phyloP scores from a whole-genome alignment of 768 basidiomycete genomes.

The Trametes sanguinea region DNA sequence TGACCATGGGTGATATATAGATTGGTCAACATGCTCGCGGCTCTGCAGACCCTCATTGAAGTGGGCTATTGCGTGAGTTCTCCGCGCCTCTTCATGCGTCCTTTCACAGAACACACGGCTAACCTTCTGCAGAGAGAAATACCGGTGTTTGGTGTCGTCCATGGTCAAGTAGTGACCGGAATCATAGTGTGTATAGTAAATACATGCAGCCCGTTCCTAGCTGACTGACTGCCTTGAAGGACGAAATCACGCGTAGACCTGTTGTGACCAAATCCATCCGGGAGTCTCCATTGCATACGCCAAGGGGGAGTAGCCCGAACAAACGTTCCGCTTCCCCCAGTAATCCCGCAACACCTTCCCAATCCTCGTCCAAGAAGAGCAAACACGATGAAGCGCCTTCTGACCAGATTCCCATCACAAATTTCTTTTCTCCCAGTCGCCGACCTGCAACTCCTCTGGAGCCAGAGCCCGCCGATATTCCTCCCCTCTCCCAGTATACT shows the following conservation, averaged over 20 bases:
- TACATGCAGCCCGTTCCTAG: too few species aligned
- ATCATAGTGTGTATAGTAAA: constrained; percentile 57
- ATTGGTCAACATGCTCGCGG: constrained; percentile 70
- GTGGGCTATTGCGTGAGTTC: constrained; percentile 51
- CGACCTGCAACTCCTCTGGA: neutral
- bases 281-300: constrained; percentile 2
- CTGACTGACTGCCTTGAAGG: constrained; percentile 37
- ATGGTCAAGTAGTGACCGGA: constrained; percentile 66
- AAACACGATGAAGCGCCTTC: constrained; percentile 23
- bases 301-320: constrained; percentile 7
- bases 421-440: constrained; percentile 25
- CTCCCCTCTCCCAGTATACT: constrained; percentile 21
- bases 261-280: neutral
- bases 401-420: constrained; percentile 24
- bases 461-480: neutral
- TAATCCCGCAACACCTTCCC: constrained; percentile 25
- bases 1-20: constrained; percentile 37
- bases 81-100: neutral
- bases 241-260: constrained; percentile 46
- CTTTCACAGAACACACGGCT: constrained; percentile 4
- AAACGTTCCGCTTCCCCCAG: constrained; percentile 17
- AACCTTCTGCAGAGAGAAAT: constrained; percentile 65
- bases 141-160: constrained; percentile 77
- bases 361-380: constrained; percentile 34
- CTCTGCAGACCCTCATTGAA: constrained; percentile 52